Base-by-base conservation (phyloP, 2,329 filamentous ascomycete species). In the Chalara sp. region DNA sequence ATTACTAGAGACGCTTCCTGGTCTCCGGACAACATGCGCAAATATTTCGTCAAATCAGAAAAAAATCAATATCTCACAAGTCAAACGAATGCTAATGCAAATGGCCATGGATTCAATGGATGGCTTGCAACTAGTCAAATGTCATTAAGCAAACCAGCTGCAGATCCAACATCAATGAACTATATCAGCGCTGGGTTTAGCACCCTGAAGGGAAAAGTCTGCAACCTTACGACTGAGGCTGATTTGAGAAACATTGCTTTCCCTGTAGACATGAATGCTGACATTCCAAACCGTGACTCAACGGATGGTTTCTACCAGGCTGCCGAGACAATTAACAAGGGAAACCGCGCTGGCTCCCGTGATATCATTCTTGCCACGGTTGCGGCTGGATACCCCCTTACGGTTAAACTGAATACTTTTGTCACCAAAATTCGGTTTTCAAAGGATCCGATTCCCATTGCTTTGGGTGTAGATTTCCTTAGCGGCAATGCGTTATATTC, bases 381-480 rank as follows among this genome's bases (percentile, higher is more conserved):
- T 32, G 55, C 54, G 46, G 58, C 58, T 6, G 44, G 47, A 8
- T 55, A 60, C 13, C 32, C 44, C n/a, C 51, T 62, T 3, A 53
- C 53, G 32, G 46, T 62, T 13, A 49, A 52, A 13, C 31, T 56
- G 10, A 55, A 61, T 35, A 59, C 55, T 6, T 51, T 73, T 28
- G 71, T 70, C 6, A 72, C 69, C 12, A 71, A 71, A 55, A 55
- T 73, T 49, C 61, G 63, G 47, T 73, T 73, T 56, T 62, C 68
- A 31, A 57, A 53, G 56, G 58, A 53, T 39, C 40, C 35, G 5
- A 48, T 53, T 29, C 68, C 68, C 44, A 64, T 61, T 51, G 68
- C 71, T 5, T 65, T 65, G 10, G 73, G 72, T 5, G 66, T 74
- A 5, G 67, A 75, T 49, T 74, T 68, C 46, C 56, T 73, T 3